Conservation (phyloP, 768 basidiomycete species). For the Russula emetica region DNA sequence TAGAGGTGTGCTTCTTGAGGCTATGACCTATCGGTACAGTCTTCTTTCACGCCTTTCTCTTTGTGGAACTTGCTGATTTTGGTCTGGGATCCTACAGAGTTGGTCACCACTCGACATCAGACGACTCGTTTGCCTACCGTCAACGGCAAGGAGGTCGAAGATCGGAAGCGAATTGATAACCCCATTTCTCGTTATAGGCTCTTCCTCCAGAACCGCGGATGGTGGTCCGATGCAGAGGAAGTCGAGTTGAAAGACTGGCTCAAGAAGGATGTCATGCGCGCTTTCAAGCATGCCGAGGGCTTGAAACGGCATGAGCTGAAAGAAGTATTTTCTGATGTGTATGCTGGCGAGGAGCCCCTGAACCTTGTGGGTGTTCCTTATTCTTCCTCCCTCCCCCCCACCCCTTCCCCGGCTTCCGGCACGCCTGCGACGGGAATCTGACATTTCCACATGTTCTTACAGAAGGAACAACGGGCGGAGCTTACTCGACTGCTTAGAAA, state of each 20-base stretch:
- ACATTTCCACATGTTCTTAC: constrained; percentile 19
- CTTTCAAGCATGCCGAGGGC: constrained; percentile 74
- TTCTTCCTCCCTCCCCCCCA: not conserved
- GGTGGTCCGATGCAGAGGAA: constrained; percentile 81
- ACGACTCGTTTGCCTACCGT: constrained; percentile 93
- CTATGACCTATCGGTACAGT: constrained; percentile 81
- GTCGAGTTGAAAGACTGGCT: constrained; percentile 61
- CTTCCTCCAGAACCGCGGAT: constrained; percentile 75
- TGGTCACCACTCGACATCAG: constrained; percentile 93
- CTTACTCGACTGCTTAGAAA: constrained; percentile 69
- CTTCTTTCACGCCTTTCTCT: not conserved
- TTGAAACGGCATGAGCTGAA: constrained; percentile 65
- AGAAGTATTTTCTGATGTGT: constrained; percentile 83
- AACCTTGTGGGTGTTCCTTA: constrained; percentile 57
- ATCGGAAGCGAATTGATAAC: constrained; percentile 87
- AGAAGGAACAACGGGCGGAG: constrained; percentile 85
- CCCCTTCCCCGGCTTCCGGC: not conserved
- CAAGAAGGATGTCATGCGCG: constrained; percentile 68
- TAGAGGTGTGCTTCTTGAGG: constrained; percentile 79
- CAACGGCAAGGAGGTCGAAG: constrained; percentile 87
- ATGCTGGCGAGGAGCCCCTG: constrained; percentile 81
- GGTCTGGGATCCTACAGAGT: constrained; percentile 45
- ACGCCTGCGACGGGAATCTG: constrained; percentile 3
- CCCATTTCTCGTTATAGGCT: constrained; percentile 80
- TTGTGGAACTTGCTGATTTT: not conserved